Evolutionary conservation across 352 stramenopile genomes (phyloP), one percentile per base, ranked within the genome.

Genomic region (Phytophthora brassicae): DNA sequence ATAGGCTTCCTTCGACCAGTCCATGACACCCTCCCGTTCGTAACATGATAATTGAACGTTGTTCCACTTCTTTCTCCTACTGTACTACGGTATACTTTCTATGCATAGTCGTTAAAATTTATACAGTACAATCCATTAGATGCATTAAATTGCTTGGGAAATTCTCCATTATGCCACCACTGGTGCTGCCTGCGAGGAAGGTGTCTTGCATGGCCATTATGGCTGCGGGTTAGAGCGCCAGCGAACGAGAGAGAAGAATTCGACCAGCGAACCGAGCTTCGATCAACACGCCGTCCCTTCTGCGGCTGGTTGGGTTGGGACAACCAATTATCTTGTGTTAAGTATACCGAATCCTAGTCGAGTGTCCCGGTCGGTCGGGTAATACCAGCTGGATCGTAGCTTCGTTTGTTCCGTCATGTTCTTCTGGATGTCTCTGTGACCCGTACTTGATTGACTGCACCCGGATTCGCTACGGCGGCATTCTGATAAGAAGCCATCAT

Each of bases 11-110:
- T n/a, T n/a, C n/a, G 16, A 4, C 46, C 42, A 54, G 41, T 65
- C 56, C 42, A 56, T 69, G 59, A 31, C 35, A 4, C 38, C n/a
- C n/a, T n/a, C n/a, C n/a, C n/a, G n/a, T n/a, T n/a, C 46, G 39
- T 59, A 63, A 51, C 54, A 51, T 64, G 36, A 20, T 31, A 60
- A 63, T 59, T 67, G 44, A 54, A 64, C 19, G 13, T 55, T 56
- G 33, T 62, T 66, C 12, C 41, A 19, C 19, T 47, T 43, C 35
- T 12, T 43, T 22, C 43, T 31, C 8, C 26, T 31, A 4, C 26
- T 31, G 26, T 31, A n/a, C n/a, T n/a, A n/a, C n/a, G n/a, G n/a
- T n/a, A n/a, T n/a, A n/a, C n/a, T n/a, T n/a, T n/a, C n/a, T n/a
- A 17, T 17, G n/a, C 45, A 51, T 56, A 35, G 44, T 19, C 33